Percentiles rank a stretch among this genome's conserved stretches.
Conservation (phyloP, 129 eudicot species). For the Silybum marianum region DNA sequence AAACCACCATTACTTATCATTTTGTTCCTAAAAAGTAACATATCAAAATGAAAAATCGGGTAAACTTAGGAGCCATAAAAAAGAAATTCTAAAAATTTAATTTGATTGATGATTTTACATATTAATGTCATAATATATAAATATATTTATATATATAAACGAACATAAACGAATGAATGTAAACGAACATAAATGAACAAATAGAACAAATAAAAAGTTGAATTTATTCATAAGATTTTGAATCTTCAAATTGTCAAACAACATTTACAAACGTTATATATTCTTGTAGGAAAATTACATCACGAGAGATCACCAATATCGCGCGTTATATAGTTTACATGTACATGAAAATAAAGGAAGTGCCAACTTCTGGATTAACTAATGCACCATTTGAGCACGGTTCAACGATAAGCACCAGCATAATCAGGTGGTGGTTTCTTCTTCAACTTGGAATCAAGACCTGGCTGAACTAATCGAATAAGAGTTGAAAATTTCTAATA, state of each 20-base stretch:
- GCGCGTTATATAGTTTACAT: not conserved
- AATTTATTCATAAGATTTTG: not conserved
- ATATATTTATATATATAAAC: too few species aligned
- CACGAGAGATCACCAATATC: not conserved
- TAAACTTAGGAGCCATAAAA: too few species aligned
- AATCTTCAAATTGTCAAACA: not conserved
- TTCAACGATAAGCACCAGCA: not conserved
- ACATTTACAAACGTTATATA: not conserved
- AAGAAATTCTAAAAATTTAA: too few species aligned
- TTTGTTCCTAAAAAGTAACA: too few species aligned
- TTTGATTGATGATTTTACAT: too few species aligned
- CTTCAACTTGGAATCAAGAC: not conserved
- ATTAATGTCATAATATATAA: too few species aligned
- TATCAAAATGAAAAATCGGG: too few species aligned
- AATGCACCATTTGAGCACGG: not conserved
- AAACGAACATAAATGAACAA: too few species aligned
- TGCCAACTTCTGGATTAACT: not conserved
- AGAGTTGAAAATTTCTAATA: too few species aligned
- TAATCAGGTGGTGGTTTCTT: conserved; percentile 2
- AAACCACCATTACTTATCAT: too few species aligned
- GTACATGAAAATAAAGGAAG: not conserved
- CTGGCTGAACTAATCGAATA: not conserved
- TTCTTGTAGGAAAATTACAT: not conserved
- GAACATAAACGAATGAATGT: too few species aligned
- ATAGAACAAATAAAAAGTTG: too few species aligned